Percentiles rank a stretch among this genome's conserved stretches.
phyloP scores from a whole-genome alignment of 768 basidiomycete genomes.

The Chiua virens region DNA sequence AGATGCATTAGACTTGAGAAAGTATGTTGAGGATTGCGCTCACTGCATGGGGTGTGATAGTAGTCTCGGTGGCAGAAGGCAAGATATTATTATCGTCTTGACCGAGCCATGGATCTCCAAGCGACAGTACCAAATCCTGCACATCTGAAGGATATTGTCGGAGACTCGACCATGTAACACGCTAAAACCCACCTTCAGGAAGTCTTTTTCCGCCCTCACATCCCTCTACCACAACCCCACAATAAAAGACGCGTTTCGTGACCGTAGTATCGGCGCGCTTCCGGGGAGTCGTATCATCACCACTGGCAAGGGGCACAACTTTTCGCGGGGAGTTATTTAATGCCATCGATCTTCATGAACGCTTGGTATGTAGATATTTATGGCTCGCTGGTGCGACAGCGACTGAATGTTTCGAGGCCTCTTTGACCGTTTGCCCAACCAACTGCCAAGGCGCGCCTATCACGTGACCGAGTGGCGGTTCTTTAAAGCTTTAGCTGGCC shows the following conservation, averaged over 20 bases:
- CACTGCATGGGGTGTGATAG: conserved; percentile 43
- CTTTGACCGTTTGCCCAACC: conserved; percentile 1
- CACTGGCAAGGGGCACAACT: conserved; percentile 67
- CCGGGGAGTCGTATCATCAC: conserved; percentile 55
- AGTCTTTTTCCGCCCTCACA: conserved; percentile 69
- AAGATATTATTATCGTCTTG: conserved; percentile 50
- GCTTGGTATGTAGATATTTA: not conserved
- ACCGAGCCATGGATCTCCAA: conserved; percentile 65
- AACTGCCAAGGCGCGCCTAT: conserved; percentile 15
- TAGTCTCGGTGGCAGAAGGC: conserved; percentile 39
- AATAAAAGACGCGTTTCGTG: conserved; percentile 85
- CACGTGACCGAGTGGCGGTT: conserved; percentile 32
- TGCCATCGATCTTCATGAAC: conserved; percentile 48
- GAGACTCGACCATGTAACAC: conserved; percentile 1
- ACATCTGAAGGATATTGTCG: conserved; percentile 51
- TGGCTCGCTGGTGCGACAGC: conserved; percentile 3
- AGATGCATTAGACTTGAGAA: conserved; percentile 11
- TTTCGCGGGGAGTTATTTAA: conserved; percentile 72
- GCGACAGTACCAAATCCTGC: conserved; percentile 73
- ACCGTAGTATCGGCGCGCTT: conserved; percentile 39
- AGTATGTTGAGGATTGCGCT: conserved; percentile 26
- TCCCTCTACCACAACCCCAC: conserved; percentile 87
- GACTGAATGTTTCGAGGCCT: not conserved
- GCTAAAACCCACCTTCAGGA: conserved; percentile 53
- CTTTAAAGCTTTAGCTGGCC: no score